Conservation (phyloP, 1,284 basidiomycete genomes). For the Cutaneotrichosporon sp. region DNA sequence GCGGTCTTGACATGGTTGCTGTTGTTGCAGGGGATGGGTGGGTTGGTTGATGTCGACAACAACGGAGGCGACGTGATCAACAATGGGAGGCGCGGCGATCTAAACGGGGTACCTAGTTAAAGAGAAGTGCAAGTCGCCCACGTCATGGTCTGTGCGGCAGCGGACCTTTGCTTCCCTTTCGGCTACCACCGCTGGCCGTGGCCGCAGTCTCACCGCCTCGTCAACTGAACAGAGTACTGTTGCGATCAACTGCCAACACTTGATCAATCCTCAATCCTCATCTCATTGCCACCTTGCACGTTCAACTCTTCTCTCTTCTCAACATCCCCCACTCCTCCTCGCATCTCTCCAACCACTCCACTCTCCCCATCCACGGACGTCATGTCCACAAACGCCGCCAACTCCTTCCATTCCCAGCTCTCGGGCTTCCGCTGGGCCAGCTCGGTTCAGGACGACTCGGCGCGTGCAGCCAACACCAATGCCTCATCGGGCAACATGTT, state of each 20-base stretch:
- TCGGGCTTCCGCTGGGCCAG: slow-evolving; percentile 79
- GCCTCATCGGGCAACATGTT: slow-evolving; percentile 62
- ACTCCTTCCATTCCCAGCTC: slow-evolving; percentile 50
- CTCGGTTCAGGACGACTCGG: slow-evolving; percentile 71
- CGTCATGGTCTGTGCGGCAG: background rate
- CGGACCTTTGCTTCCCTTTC: no score
- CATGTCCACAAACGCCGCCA: slow-evolving; percentile 40
- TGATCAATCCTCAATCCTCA: no score
- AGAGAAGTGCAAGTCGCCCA: no score
- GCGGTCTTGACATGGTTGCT: slow-evolving; percentile 25
- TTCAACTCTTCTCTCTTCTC: background rate
- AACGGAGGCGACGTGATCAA: background rate
- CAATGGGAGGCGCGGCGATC: background rate
- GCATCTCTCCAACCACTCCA: background rate
- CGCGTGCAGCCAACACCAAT: slow-evolving; percentile 52
- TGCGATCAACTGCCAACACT: no score
- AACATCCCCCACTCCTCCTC: background rate
- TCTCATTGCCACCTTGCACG: background rate
- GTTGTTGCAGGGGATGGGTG: slow-evolving; percentile 7
- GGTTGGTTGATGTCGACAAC: background rate
- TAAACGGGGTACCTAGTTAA: background rate
- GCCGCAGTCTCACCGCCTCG: background rate
- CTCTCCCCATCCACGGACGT: background rate
- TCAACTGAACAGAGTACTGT: no score
- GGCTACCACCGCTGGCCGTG: background rate